Conservation (phyloP, 108 stramenopile species). For the Cyclostephanos tholiformis region DNA sequence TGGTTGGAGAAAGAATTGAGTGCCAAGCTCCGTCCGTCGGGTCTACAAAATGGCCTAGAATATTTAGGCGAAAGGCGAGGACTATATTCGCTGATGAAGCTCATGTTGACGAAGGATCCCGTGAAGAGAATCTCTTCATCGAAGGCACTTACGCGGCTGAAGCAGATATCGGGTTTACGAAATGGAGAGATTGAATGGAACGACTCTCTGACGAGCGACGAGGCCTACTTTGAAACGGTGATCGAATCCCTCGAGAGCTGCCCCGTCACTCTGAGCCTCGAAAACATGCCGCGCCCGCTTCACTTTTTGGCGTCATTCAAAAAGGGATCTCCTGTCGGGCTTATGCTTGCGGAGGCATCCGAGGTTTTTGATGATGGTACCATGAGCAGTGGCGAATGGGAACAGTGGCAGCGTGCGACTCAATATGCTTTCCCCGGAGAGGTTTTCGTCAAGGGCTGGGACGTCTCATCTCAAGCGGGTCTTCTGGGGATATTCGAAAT, state of each 20-base stretch:
- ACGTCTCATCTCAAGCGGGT: conserved; percentile 64
- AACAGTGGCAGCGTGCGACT: conserved; percentile 64
- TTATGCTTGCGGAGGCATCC: conserved; percentile 67
- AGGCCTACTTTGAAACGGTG: conserved; percentile 62
- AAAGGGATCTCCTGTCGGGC: conserved; percentile 57
- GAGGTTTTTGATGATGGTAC: conserved; percentile 43
- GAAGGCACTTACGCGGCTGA: conserved; percentile 48
- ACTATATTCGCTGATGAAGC: conserved; percentile 61
- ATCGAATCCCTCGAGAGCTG: conserved; percentile 66
- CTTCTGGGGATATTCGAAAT: conserved; percentile 75
- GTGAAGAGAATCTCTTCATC: conserved; percentile 52
- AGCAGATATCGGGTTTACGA: conserved; percentile 36
- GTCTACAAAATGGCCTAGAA: conserved; percentile 65
- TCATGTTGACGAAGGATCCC: conserved; percentile 58
- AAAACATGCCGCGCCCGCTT: conserved; percentile 63
- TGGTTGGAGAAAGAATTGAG: conserved; percentile 66
- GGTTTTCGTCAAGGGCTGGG: conserved; percentile 74
- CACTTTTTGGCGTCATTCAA: conserved; percentile 83
- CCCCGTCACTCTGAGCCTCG: conserved; percentile 10
- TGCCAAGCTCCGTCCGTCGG: conserved; percentile 59
- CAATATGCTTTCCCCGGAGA: conserved; percentile 63
- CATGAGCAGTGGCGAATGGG: conserved; percentile 35
- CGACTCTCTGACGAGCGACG: conserved; percentile 30
- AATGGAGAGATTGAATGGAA: conserved; percentile 28
- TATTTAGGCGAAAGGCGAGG: conserved; percentile 65